phyloP scores from a whole-genome alignment of 169 alveolate species.

The Perkinsus olseni region DNA sequence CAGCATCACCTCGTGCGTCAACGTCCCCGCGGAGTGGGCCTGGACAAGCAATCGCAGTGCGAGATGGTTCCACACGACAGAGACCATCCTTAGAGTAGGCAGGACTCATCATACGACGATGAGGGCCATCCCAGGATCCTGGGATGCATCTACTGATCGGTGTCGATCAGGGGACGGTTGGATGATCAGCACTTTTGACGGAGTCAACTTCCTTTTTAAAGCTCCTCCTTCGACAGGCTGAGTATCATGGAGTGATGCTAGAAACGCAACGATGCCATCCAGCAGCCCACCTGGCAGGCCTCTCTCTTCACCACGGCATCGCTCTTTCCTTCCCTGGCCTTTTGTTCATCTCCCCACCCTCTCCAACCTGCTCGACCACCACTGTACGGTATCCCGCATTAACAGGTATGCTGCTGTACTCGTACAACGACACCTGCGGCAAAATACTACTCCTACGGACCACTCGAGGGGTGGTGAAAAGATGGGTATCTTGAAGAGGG shows the following conservation, averaged over 20 bases:
- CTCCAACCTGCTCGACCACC: slow-evolving; percentile 97
- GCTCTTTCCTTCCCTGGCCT: slow-evolving; percentile 58
- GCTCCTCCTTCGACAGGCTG: no score
- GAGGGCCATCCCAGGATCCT: no score
- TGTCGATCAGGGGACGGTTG: no score
- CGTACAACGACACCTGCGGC: neutral
- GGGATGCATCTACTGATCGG: no score
- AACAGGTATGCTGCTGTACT: slow-evolving; percentile 49
- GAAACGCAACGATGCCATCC: neutral
- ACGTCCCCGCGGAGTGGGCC: slow-evolving; percentile 18
- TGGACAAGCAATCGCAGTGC: neutral
- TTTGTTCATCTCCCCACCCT: slow-evolving; percentile 82
- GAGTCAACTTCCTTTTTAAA: no score
- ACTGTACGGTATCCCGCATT: slow-evolving; percentile 89
- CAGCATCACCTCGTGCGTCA: slow-evolving; percentile 30
- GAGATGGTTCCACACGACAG: neutral
- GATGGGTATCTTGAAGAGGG: no score
- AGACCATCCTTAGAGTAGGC: no score
- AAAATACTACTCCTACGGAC: neutral
- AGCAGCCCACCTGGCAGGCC: slow-evolving; percentile 22
- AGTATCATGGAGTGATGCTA: no score
- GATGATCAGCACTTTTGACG: no score
- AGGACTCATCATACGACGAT: no score
- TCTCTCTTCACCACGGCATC: slow-evolving; percentile 49
- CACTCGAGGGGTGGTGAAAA: no score